Conservation (phyloP, 2,329 filamentous ascomycete species). For the Exophiala spinifera region DNA sequence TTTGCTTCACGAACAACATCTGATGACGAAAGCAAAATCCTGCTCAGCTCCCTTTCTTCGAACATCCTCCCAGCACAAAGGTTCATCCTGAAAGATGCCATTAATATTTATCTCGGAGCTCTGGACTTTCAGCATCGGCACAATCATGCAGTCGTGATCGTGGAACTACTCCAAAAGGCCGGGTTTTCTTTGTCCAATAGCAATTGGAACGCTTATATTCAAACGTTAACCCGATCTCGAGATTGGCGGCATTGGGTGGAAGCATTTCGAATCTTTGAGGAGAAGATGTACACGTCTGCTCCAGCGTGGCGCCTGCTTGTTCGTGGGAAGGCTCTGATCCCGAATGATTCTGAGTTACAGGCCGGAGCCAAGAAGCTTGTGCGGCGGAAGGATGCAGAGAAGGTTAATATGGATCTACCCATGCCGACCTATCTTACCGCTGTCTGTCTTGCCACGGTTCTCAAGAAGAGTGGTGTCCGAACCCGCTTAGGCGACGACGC, state of each 20-base stretch:
- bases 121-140: conserved; percentile 54
- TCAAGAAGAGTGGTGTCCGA: conserved; percentile 37
- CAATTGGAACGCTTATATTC: conserved; percentile 79
- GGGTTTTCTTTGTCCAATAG: conserved; percentile 73
- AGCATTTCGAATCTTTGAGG: conserved; percentile 73
- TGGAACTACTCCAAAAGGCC: conserved; percentile 56
- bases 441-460: conserved; percentile 42
- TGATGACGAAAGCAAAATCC: neutral
- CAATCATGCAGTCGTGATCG: conserved; percentile 48
- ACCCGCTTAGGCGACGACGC: conserved; percentile 35
- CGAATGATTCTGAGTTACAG: conserved; percentile 30
- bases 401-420: conserved; percentile 37
- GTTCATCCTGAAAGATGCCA: conserved; percentile 48
- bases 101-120: conserved; percentile 53
- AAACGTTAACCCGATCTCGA: conserved; percentile 60
- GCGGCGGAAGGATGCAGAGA: conserved; percentile 27
- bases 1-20: neutral
- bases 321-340: conserved; percentile 29
- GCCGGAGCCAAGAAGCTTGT: conserved; percentile 33
- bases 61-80: conserved; percentile 41
- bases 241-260: conserved; percentile 51
- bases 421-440: conserved; percentile 45
- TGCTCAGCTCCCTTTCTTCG: conserved; percentile 5
- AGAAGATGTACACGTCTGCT: conserved; percentile 73
- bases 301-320: conserved; percentile 62